Evolutionary conservation across 1,284 basidiomycete genomes (phyloP), one percentile per base, ranked within the genome.

Genomic region (Sanghuangporus weigelae): DNA sequence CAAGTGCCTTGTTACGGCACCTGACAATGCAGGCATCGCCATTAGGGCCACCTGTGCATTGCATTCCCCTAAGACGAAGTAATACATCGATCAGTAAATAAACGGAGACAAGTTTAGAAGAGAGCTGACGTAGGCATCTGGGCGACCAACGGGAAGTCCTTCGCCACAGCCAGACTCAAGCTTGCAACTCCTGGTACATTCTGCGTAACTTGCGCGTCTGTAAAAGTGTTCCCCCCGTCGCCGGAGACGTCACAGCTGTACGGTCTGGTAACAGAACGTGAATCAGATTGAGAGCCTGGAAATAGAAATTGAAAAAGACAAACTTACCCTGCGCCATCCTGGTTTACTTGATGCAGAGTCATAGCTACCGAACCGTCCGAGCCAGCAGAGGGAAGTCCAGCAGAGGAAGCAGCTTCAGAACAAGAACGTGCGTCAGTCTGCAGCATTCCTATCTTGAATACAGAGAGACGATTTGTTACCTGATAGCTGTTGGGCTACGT

Each of bases 321-420:
- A 44, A 53, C 56, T 46, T 60, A 68, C 67, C 69, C 70, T 11
- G 69, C 70, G 39, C 70, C 70, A 48, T 70, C 69, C 19, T 68
- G 67, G 64, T 71, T 70, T 53, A 71, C 67, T 60, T 71, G 70
- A 55, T 71, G 69, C 16, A 71, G 19, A 21, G 69, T 71, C 70
- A 71, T 71, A 12, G 63, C 62, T 36, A 71, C 65, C 19, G 60
- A 48, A 26, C 69, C 69, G 46, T 68, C 65, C 12, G 51, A 56
- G 5, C 54, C 57, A 7, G 68, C 65, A 7, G 69, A 66, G 0
- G 69, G 68, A 14, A 71, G 63, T 10, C 67, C 69, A 16, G 66
- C 68, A 10, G 49, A 26, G 1, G 68, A 63, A 2, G 70, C 69
- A 42, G 69, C 68, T 63, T 39, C 36, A 42, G 50, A 50, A 11